phyloP scores from a whole-genome alignment of 2,329 filamentous ascomycete species.

The Decorospora gaudefroyi region DNA sequence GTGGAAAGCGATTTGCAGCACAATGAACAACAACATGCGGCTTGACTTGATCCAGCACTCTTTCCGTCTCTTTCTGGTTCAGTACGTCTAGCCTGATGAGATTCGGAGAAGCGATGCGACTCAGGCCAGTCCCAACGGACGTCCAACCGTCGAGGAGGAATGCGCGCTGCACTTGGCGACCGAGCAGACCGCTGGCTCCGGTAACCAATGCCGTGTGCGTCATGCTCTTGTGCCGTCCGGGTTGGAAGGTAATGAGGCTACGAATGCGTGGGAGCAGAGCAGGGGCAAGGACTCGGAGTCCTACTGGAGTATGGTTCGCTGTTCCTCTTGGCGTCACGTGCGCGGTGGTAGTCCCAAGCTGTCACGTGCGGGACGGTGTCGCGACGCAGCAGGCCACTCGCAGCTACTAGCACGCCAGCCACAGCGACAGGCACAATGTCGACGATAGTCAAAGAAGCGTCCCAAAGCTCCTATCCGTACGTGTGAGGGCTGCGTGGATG shows the following conservation, averaged over 20 bases:
- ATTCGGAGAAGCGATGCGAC: conserved; percentile 70
- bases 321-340: too few relatives aligned
- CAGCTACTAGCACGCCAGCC: conserved; percentile 13
- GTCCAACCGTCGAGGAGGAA: conserved; percentile 69
- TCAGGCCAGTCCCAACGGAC: conserved; percentile 59
- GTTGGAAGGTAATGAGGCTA: not conserved
- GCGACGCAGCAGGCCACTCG: conserved; percentile 16
- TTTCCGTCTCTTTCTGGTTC: conserved; percentile 52
- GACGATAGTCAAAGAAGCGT: conserved; percentile 74
- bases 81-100: conserved; percentile 61
- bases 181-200: conserved; percentile 79
- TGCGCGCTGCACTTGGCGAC: conserved; percentile 73
- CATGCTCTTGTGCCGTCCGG: conserved; percentile 28
- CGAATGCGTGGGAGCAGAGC: too few relatives aligned
- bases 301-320: too few relatives aligned
- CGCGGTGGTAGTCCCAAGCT: too few relatives aligned
- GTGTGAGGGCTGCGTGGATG: conserved; percentile 20
- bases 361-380: too few relatives aligned
- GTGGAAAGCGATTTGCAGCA: conserved; percentile 88
- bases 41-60: conserved; percentile 58
- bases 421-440: conserved; percentile 64
- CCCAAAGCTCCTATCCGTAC: conserved; percentile 74
- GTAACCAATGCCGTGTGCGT: conserved; percentile 71
- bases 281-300: too few relatives aligned
- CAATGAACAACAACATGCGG: conserved; percentile 82